Evolutionary conservation across 2,329 filamentous ascomycete species (phyloP).

Genomic region (Stemphylium lycopersici): DNA sequence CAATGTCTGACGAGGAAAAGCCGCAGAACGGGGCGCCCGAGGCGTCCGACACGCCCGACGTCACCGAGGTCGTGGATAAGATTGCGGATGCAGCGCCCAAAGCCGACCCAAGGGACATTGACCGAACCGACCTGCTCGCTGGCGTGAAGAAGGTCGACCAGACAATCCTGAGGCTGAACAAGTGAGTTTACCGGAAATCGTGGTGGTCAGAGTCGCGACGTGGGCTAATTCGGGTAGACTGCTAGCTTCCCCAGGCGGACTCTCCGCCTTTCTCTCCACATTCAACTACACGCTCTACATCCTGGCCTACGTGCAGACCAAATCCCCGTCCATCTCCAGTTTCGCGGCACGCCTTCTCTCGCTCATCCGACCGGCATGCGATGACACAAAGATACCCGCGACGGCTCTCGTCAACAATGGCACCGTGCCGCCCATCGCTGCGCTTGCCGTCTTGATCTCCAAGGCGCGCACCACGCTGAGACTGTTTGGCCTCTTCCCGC

Average conservation of each 20-base stretch:
- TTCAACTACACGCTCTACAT: conserved; percentile 56
- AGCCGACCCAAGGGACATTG: conserved; percentile 20
- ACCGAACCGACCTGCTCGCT: conserved; percentile 28
- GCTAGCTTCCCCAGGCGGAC: conserved; percentile 52
- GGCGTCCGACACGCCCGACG: conserved; percentile 14
- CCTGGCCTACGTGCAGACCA: conserved; percentile 52
- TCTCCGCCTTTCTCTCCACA: conserved; percentile 54
- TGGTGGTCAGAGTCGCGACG: not conserved
- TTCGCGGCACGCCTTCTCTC: conserved; percentile 40
- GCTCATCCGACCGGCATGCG: conserved; percentile 41
- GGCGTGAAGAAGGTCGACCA: conserved; percentile 47
- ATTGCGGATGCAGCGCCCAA: conserved; percentile 24
- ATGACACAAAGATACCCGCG: conserved; percentile 30
- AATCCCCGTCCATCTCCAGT: conserved; percentile 40
- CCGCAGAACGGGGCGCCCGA: conserved; percentile 45
- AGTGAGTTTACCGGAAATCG: conserved; percentile 34
- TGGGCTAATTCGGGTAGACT: conserved; percentile 39
- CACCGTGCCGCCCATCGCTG: conserved; percentile 41
- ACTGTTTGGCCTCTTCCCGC: conserved; percentile 51
- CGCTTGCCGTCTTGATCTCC: conserved; percentile 49
- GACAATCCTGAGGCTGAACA: conserved; percentile 52
- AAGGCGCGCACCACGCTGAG: conserved; percentile 53
- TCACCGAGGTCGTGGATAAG: conserved; percentile 37
- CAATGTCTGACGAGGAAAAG: conserved; percentile 40
- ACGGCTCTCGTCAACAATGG: conserved; percentile 34